Evolutionary conservation across 441 rosid genomes (phyloP), one percentile per base, ranked within the genome.

Genomic region (Bocquillonia castaneifolia): DNA sequence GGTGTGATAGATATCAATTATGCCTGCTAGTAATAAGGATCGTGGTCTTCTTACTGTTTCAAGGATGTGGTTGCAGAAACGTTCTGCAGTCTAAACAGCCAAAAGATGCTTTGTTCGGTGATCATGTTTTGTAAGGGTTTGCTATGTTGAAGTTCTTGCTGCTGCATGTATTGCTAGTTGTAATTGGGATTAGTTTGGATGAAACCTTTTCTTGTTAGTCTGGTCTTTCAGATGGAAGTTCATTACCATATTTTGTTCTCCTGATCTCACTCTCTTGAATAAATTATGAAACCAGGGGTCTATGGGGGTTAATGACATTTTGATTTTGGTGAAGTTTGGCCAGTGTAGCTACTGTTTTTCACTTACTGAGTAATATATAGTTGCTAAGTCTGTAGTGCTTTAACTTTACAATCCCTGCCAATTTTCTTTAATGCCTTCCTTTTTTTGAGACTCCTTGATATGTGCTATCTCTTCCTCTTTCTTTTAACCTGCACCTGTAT

Each of bases 241-340:
- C 20, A 45, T 32, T 67, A 17, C 37, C 28, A 45, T 44, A 42
- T 29, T 63, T 32, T 20, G 20, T 47, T 42, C 50, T 22, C 9
- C 23, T 31, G 28, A 40, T 6, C 36, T 22, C 20, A 39, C 15
- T 26, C 1, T 39, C 25, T 57, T 10, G 14, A 22, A 1, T 57
- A 34, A 60, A 48, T 32, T 58, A 20, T 68, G 34, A 51, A 40
- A 28, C 28, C 12, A 45, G 37, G 48, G 36, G 50, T 59, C 60
- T 23, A 28, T 28, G 32, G 47, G 31, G 56, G 47, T 59, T 54
- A 14, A 14, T 39, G 34, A 10, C 17, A 53, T 60, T 59, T 60
- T n/a, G 32, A 20, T 39, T 12, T 7, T 22, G 22, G 3, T 32
- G 26, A 12, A 52, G 26, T 66, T 26, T 52, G 25, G 61, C 44